Evolutionary conservation across 768 basidiomycete genomes (phyloP), one percentile per base, ranked within the genome.

Genomic region (Mycena vitilis): DNA sequence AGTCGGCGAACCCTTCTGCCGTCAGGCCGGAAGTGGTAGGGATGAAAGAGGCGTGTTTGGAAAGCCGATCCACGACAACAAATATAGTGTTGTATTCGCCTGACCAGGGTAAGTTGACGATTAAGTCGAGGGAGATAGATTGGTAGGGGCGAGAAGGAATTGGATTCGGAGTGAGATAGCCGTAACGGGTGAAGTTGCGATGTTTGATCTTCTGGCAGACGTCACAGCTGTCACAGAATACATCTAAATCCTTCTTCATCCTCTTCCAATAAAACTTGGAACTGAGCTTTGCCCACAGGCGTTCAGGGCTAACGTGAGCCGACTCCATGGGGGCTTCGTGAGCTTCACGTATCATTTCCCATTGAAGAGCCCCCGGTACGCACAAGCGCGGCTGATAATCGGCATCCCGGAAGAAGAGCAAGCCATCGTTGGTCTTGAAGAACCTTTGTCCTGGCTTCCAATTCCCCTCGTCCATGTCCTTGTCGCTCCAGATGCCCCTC

Each of bases 71-170:
- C 30, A 59, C 58, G 7, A 59, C 58, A 5, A 59, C 58, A 1
- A 55, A 52, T 0, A 76, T 67, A 0, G 61, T 48, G 23, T 62
- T 66, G 30, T 16, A 68, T 11, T 70, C 60, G 16, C 76, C 55
- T 0, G 72, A 76, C 2, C 36, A 13, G 0, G 76, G 76, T 5
- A 78, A 70, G n/a, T 77, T 70, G 15, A 70, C 74, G 8, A 80
- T 73, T 30, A 76, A 72, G 49, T 78, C 77, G 60, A 78, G 71
- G 0, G 64, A 67, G 5, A 78, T 74, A 7, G 68, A 61, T 53
- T 65, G 40, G 69, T 74, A 77, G 5, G 74, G 77, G 1, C 58
- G 34, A 1, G 25, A 2, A 3, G 74, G 77, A 12, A 76, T 60
- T 44, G 65, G 60, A 66, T 81, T 61, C 45, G 74, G 74, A 53